Base-by-base conservation (phyloP, 768 basidiomycete species). In the Macrolepiota dolichaula region DNA sequence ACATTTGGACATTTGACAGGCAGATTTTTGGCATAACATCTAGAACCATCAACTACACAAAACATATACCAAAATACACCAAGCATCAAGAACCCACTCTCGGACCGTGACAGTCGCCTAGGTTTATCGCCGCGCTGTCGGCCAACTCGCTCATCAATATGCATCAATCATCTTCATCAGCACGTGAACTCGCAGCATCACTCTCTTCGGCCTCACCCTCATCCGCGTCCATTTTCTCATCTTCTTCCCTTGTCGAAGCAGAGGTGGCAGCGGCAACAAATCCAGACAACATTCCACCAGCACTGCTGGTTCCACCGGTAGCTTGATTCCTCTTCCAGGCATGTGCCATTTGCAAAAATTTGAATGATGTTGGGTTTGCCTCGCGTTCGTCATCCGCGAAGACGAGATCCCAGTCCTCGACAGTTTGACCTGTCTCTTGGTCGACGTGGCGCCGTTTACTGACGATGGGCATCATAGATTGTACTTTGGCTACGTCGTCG, bases 361-460 rank as follows among this genome's bases (percentile, higher is more conserved):
- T 96, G 88, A 95, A 96, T 0, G 92, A 85, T 0, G 93, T 88
- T 0, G 96, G 93, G 68, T 97, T 96, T 50, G 89, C 85, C 69
- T 96, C 96, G 55, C 89, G 83, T 69, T 97, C 94, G 81, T 98
- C 96, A 78, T 98, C 96, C 27, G 94, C 88, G 73, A 98, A 98
- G 22, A 96, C 88, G 69, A 96, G 85, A 69, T 96, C 96, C 88
- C 91, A 96, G 68, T 96, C 96, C 84, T 95, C 94, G 27, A 94
- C 87, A 35, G 86, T 89, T 66, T 91, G 89, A 1, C 91, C 92
- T 5, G 91, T 92, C 68, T 92, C 89, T 63, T 84, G 84, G 69
- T 94, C 92, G 65, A 92, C 89, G 58, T 89, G 82, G 63, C 94
- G 86, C 66, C 87, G 84, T 78, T 91, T 92, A 72, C 86, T 89